These are phyloP conservation scores for Lentinus tigrinus DNA, from an alignment of 768 basidiomycete genomes.

Conservation along the genomic window DNA sequence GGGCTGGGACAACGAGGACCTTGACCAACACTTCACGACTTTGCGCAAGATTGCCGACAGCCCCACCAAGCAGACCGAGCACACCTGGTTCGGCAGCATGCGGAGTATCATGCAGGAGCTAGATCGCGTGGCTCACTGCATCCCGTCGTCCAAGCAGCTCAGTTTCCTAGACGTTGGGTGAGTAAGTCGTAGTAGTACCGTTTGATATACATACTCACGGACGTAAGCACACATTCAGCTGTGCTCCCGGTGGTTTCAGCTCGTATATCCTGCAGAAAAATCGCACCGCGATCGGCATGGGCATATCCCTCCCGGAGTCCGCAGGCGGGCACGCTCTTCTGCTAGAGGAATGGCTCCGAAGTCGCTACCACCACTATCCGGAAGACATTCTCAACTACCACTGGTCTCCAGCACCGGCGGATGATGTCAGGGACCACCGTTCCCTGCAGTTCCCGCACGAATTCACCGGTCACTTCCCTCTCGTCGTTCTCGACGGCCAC, in stretches of 20 bases:
- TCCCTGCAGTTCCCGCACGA: not conserved
- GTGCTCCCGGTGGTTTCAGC: slow-evolving; percentile 24
- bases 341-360: slow-evolving; percentile 2
- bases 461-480: slow-evolving; percentile 19
- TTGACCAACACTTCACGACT: slow-evolving; percentile 9
- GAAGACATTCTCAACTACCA: slow-evolving; percentile 15
- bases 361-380: slow-evolving; percentile 6
- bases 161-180: slow-evolving; percentile 23
- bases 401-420: not conserved
- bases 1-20: slow-evolving; percentile 10
- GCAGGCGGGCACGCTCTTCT: slow-evolving; percentile 11
- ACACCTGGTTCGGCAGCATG: slow-evolving; percentile 20
- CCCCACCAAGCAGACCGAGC: not conserved
- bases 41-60: slow-evolving; percentile 13
- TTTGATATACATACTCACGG: not conserved
- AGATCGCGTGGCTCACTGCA: slow-evolving; percentile 10
- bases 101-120: slow-evolving; percentile 20
- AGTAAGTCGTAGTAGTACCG: not conserved
- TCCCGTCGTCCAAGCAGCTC: slow-evolving; percentile 1
- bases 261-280: slow-evolving; percentile 19
- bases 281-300: slow-evolving; percentile 10
- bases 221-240: slow-evolving; percentile 3
- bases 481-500: slow-evolving; percentile 36
- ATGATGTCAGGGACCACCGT: not conserved
- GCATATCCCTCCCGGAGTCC: slow-evolving; percentile 13